Conservation (phyloP, 352 stramenopile genomes). For the Globisporangium nagaii region DNA sequence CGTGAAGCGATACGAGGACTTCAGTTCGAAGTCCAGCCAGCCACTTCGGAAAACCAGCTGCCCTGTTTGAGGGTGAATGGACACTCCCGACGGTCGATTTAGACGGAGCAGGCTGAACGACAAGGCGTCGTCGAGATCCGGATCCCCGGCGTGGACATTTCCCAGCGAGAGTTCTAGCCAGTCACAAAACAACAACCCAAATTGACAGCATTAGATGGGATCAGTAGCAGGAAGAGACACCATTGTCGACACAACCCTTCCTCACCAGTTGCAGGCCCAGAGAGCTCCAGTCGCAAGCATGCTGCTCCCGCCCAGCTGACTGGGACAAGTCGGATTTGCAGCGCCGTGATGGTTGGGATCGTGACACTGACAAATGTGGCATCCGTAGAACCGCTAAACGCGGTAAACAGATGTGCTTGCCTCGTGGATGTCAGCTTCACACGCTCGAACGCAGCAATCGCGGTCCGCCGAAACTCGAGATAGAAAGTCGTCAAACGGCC, state of each 20-base stretch:
- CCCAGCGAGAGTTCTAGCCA: neutral
- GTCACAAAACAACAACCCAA: neutral
- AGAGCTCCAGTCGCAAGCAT: slow-evolving; percentile 44
- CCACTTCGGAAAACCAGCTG: slow-evolving; percentile 15
- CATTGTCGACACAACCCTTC: too few relatives aligned
- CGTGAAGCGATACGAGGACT: slow-evolving; percentile 10
- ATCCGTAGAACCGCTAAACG: neutral
- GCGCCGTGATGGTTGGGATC: slow-evolving; percentile 22
- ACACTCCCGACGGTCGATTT: slow-evolving; percentile 18
- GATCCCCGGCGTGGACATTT: neutral
- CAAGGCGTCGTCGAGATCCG: slow-evolving; percentile 8
- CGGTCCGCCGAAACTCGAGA: neutral
- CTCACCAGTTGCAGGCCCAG: slow-evolving; percentile 37
- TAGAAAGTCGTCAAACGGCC: slow-evolving; percentile 3
- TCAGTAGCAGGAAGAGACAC: neutral
- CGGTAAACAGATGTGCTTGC: neutral
- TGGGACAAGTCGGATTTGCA: slow-evolving; percentile 36
- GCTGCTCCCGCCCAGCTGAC: slow-evolving; percentile 22
- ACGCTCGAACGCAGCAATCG: neutral
- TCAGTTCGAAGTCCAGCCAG: slow-evolving; percentile 29
- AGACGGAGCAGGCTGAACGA: slow-evolving; percentile 12
- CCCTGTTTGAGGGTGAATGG: slow-evolving; percentile 18
- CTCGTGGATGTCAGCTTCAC: neutral
- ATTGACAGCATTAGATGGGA: neutral
- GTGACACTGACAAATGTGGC: neutral